Conservation (phyloP, 768 basidiomycete genomes). For the Steccherinum ochraceum region DNA sequence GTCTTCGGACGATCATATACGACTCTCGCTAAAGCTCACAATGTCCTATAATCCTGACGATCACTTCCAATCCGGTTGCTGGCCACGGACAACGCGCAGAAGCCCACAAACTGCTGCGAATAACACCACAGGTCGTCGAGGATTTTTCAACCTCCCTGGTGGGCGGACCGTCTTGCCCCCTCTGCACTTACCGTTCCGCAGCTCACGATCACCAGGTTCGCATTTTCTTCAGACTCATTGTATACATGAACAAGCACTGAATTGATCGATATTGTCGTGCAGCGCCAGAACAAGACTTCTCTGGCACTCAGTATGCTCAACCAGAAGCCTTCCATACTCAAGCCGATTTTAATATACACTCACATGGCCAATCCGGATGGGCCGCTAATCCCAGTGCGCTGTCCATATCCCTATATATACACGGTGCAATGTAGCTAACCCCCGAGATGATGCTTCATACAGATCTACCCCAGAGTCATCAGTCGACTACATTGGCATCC, state of each 20-base stretch:
- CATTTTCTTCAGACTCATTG: constrained; percentile 32
- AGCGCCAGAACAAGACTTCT: constrained; percentile 47
- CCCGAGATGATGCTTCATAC: background rate
- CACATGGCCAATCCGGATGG: constrained; percentile 22
- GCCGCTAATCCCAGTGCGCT: constrained; percentile 21
- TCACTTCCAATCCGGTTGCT: constrained; percentile 56
- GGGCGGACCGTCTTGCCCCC: constrained; percentile 85
- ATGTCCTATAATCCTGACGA: constrained; percentile 72
- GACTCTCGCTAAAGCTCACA: constrained; percentile 39
- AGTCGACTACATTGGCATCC: constrained; percentile 15
- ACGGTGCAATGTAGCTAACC: background rate
- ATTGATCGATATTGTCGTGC: constrained; percentile 25
- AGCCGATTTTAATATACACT: constrained; percentile 43
- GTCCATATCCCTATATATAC: constrained; percentile 1
- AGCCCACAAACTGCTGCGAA: constrained; percentile 53
- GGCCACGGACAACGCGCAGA: constrained; percentile 47
- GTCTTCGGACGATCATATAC: constrained; percentile 22
- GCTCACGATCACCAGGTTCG: constrained; percentile 88
- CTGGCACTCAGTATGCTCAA: constrained; percentile 55
- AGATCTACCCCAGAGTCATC: background rate
- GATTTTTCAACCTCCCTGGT: constrained; percentile 79
- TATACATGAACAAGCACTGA: constrained; percentile 25
- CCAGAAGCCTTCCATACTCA: constrained; percentile 58
- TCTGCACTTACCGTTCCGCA: constrained; percentile 79
- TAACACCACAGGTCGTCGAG: constrained; percentile 40